Conservation (phyloP, 306 rosid genomes). For the Gleditsia sinensis region DNA sequence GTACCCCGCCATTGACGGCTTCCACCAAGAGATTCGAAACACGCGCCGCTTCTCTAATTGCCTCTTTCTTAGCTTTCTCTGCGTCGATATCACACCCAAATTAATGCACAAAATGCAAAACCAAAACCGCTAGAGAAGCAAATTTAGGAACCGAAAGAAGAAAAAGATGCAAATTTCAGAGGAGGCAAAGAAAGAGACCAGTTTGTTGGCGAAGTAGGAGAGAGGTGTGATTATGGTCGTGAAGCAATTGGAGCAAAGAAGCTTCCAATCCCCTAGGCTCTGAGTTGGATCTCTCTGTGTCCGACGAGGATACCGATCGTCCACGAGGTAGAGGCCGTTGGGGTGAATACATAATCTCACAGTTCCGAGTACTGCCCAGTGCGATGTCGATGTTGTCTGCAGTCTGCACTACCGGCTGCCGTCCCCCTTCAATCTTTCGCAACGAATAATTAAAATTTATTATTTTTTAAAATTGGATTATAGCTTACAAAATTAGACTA, state of each 20-base stretch:
- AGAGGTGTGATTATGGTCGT: conserved; percentile 56
- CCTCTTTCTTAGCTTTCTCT: conserved; percentile 78
- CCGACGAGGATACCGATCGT: conserved; percentile 27
- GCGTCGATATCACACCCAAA: conserved; percentile 1
- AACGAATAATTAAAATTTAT: too few species aligned
- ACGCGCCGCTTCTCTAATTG: conserved; percentile 54
- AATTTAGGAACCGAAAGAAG: not conserved
- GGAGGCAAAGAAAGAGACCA: conserved; percentile 39
- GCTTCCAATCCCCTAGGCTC: conserved; percentile 59
- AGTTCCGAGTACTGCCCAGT: not conserved
- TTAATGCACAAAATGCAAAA: not conserved
- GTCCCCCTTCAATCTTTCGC: too few species aligned
- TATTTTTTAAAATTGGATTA: too few species aligned
- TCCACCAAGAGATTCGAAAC: conserved; percentile 82
- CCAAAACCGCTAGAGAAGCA: not conserved
- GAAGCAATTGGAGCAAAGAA: conserved; percentile 51
- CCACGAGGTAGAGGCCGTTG: conserved; percentile 37
- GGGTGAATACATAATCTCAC: conserved; percentile 28
- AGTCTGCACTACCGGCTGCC: too few species aligned
- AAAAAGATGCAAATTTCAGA: not conserved
- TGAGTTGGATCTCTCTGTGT: conserved; percentile 23
- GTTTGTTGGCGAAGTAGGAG: conserved; percentile 52
- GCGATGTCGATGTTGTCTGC: not conserved
- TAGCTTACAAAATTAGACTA: too few species aligned
- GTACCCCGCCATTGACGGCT: conserved; percentile 81